Evolutionary conservation across 2,329 filamentous ascomycete species (phyloP), one percentile per base, ranked within the genome.

Genomic region (Ascosphaera aggregata): DNA sequence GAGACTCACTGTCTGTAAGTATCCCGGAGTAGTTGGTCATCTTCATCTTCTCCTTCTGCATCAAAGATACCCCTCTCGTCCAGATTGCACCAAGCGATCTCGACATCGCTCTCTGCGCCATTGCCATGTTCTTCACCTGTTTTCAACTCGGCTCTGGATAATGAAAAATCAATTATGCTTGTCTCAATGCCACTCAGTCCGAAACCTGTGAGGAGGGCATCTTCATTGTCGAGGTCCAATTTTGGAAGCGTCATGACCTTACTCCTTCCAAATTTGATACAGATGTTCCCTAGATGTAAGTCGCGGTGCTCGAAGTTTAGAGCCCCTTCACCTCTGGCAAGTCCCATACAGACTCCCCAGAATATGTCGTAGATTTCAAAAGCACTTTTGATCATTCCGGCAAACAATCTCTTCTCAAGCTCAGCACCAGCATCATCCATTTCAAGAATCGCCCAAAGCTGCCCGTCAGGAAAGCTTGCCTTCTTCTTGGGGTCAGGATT

Each of bases 141-240:
- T 5, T 47, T 39, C 42, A 74, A 55, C 18, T 64, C 60, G 2
- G 69, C 70, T n/a, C 73, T 66, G 1, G 71, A 75, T 27, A 76
- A 62, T 1, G 73, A 76, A 51, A 76, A 77, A 51, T 77, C 73
- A 45, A 77, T 77, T 18, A 77, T 63, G 0, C 73, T 76, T 1
- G 70, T 70, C 45, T 73, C 67, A 3, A 76, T 53, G 1, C 60
- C 59, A 11, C 67, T 69, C 41, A 69, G 61, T 2, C 63, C 62
- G 18, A 73, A 55, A 16, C 56, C 56, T 42, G 63, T 54, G 2
- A 51, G 43, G 1, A 48, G 46, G 13, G 49, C 38, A 15, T 42
- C 41, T 27, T 54, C 49, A 15, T 52, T 53, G n/a, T 49, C 43
- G 9, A 52, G 46, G 16, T 48, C 44, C 15, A 47, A 48, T 31